phyloP scores from a whole-genome alignment of 1,139 yeast genomes.

The Saccharomyces hybrid region DNA sequence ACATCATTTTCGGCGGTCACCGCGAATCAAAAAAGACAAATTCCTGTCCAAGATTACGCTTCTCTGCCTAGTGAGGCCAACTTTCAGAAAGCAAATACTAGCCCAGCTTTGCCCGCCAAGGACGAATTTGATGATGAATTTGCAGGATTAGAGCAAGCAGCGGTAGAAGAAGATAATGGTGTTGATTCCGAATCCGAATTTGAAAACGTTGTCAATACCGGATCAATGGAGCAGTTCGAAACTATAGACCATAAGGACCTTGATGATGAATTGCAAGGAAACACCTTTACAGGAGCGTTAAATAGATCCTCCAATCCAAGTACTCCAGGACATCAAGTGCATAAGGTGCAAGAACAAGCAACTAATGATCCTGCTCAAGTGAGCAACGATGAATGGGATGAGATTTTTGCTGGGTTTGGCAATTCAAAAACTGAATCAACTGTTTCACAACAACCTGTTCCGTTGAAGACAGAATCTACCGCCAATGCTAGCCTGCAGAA shows the following conservation, averaged over 20 bases:
- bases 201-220: conserved; percentile 10
- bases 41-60: not conserved
- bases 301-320: conserved; percentile 3
- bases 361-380: conserved; percentile 14
- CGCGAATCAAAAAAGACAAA: not conserved
- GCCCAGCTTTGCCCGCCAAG: conserved; percentile 6
- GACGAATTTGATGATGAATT: conserved; percentile 43
- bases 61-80: not conserved
- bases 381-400: conserved; percentile 83
- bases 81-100: not conserved
- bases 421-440: conserved; percentile 31
- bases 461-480: conserved; percentile 3
- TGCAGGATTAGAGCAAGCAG: conserved; percentile 37
- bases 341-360: conserved; percentile 1
- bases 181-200: conserved; percentile 32
- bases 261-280: conserved; percentile 30
- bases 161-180: conserved; percentile 41
- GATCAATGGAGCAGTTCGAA: conserved; percentile 24
- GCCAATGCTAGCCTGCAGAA: conserved; percentile 1
- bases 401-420: conserved; percentile 84
- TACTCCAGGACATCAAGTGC: conserved; percentile 7
- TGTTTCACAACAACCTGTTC: conserved; percentile 10
- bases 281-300: conserved; percentile 35
- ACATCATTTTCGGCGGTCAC: not conserved
- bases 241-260: conserved; percentile 23